Conservation (phyloP, 495 filamentous ascomycete species). For the Neurospora sp. region DNA sequence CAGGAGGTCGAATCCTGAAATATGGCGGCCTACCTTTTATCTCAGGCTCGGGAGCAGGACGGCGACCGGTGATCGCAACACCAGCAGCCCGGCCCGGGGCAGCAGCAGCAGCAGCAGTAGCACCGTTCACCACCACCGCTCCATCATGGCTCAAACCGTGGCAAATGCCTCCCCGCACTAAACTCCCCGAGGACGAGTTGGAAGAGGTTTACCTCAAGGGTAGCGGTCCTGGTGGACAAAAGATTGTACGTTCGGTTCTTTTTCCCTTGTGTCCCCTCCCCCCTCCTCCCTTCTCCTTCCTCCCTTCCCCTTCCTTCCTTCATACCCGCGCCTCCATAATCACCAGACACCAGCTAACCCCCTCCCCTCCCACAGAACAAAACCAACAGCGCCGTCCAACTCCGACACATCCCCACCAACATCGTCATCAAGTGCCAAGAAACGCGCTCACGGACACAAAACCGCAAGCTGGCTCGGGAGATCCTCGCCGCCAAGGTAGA, state of each 20-base stretch:
- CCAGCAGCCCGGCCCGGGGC: neutral
- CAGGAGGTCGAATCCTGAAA: neutral
- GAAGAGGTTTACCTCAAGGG: constrained; percentile 82
- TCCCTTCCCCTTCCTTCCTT: neutral
- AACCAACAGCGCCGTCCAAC: constrained; percentile 89
- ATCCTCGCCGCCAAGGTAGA: constrained; percentile 73
- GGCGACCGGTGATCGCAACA: neutral
- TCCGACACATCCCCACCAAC: constrained; percentile 81
- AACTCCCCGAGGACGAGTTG: constrained; percentile 62
- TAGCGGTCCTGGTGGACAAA: constrained; percentile 88
- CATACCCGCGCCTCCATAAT: no score
- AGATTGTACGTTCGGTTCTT: constrained; percentile 62
- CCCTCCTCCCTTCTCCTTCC: neutral
- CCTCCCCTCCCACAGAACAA: constrained; percentile 61
- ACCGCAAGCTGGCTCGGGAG: constrained; percentile 74
- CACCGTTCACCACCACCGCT: neutral
- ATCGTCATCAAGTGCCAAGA: constrained; percentile 87
- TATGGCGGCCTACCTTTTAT: neutral
- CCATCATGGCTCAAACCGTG: constrained; percentile 8
- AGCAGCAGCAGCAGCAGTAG: neutral
- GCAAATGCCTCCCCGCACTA: constrained; percentile 61
- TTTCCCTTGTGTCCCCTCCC: no score
- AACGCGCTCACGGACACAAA: constrained; percentile 78
- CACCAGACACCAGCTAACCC: no score
- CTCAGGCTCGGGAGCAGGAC: neutral